A percentile compares a stretch with the other conserved stretches of the same genome.
These are phyloP conservation scores for Cantharellus cinnabarinus DNA, from an alignment of 768 basidiomycete species.

Conservation along the genomic window DNA sequence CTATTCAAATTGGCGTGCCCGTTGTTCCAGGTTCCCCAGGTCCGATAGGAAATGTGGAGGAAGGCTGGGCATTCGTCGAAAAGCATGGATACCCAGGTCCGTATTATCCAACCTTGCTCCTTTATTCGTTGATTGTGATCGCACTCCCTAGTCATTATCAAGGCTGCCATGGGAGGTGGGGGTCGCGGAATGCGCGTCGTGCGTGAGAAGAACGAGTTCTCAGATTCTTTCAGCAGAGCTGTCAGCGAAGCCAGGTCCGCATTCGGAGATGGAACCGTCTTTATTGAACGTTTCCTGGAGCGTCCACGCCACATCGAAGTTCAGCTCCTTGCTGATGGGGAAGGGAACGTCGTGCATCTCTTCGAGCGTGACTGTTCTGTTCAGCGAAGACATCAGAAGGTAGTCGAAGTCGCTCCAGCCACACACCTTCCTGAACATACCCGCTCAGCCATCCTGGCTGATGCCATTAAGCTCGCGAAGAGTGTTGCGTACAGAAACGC, in stretches of 20 bases:
- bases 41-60: slow-evolving; percentile 56
- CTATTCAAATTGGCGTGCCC: slow-evolving; percentile 79
- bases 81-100: slow-evolving; percentile 87
- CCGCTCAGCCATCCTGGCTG: slow-evolving; percentile 65
- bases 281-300: slow-evolving; percentile 95
- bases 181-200: slow-evolving; percentile 99
- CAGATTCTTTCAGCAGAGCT: slow-evolving; percentile 74
- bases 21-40: slow-evolving; percentile 98
- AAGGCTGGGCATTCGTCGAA: slow-evolving; percentile 76
- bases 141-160: slow-evolving; percentile 66
- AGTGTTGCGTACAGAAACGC: slow-evolving; percentile 93
- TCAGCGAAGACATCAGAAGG: slow-evolving; percentile 94
- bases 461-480: slow-evolving; percentile 87
- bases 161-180: slow-evolving; percentile 97
- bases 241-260: slow-evolving; percentile 90
- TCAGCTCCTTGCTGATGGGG: slow-evolving; percentile 76
- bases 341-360: slow-evolving; percentile 90
- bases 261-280: slow-evolving; percentile 96
- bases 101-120: slow-evolving; percentile 7
- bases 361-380: slow-evolving; percentile 99
- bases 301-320: slow-evolving; percentile 96
- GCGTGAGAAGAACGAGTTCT: slow-evolving; percentile 79
- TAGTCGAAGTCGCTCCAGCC: slow-evolving; percentile 95
- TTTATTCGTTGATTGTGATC: not conserved
- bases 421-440: slow-evolving; percentile 83